Evolutionary conservation across 2,329 filamentous ascomycete species (phyloP).

Genomic region (Xylariaceae sp.): DNA sequence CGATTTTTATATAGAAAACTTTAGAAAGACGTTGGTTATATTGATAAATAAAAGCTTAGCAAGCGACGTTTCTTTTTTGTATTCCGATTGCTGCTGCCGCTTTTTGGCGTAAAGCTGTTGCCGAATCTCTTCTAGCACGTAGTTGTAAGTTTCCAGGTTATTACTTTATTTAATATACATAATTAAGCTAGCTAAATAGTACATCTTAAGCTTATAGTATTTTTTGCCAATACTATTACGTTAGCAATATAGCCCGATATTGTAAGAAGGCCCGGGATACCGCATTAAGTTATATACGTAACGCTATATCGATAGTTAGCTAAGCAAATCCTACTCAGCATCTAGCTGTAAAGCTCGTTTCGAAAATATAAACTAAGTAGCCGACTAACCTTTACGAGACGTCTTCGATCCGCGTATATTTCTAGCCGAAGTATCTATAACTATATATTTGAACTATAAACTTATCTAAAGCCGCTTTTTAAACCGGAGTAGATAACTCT

Average conservation of each 20-base stretch:
- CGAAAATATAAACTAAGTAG: neutral
- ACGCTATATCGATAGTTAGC: neutral
- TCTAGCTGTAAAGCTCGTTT: neutral
- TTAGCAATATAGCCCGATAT: neutral
- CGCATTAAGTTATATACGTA: neutral
- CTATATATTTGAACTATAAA: neutral
- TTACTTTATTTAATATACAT: neutral
- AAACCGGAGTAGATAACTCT: neutral
- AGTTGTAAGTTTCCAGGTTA: neutral
- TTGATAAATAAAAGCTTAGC: neutral
- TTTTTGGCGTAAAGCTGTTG: neutral
- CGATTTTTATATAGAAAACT: no score
- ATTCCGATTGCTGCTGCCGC: neutral
- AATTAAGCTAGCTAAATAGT: neutral
- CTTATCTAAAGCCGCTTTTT: neutral
- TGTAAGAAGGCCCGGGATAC: neutral
- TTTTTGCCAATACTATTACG: neutral
- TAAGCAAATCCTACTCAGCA: neutral
- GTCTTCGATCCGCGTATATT: neutral
- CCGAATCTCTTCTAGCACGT: neutral
- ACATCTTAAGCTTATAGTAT: neutral
- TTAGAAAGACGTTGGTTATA: conserved; percentile 1
- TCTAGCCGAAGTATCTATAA: neutral
- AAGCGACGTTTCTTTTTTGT: neutral
- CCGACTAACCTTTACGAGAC: neutral